A percentile compares a stretch with the other conserved stretches of the same genome.
These are phyloP conservation scores for Breynia disticha DNA, from an alignment of 441 rosid species.

Conservation along the genomic window DNA sequence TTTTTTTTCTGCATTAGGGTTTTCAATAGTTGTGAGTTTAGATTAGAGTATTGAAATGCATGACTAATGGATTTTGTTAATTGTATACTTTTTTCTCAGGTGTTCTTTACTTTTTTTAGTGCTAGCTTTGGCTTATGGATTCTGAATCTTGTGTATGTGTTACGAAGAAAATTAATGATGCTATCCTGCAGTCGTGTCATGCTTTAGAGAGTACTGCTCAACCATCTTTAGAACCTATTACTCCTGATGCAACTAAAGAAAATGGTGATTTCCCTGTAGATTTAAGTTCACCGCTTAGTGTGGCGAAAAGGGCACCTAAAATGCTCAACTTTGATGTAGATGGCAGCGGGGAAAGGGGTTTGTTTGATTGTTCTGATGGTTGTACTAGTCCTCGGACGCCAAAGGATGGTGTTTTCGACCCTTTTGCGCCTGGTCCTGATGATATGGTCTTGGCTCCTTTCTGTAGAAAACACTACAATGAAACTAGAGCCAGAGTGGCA, in stretches of 20 bases:
- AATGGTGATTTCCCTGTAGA: constrained; percentile 31
- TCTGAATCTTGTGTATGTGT: constrained; percentile 6
- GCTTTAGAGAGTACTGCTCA: neutral
- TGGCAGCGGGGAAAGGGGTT: constrained; percentile 10
- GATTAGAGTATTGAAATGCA: neutral
- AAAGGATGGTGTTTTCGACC: constrained; percentile 36
- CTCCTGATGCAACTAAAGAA: constrained; percentile 43
- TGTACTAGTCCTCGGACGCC: constrained; percentile 37
- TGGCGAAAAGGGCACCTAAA: constrained; percentile 20
- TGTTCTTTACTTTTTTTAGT: neutral
- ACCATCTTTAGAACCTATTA: constrained; percentile 32
- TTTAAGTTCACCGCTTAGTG: constrained; percentile 29
- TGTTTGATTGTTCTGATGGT: neutral
- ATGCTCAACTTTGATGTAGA: constrained; percentile 11
- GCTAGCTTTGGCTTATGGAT: constrained; percentile 8
- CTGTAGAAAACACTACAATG: constrained; percentile 31
- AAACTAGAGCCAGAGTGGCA: constrained; percentile 27
- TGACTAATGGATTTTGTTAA: neutral
- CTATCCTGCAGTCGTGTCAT: constrained; percentile 1
- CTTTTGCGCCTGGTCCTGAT: constrained; percentile 43
- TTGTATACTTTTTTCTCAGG: constrained; percentile 7
- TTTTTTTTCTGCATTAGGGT: neutral
- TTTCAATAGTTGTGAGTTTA: neutral
- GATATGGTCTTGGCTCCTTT: constrained; percentile 39
- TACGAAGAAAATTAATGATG: constrained; percentile 5